A percentile compares a stretch with the other conserved stretches of the same genome.
Evolutionary conservation across 202 grass and related monocot species (phyloP).

Genomic region (Schoenoplectus triqueter): DNA sequence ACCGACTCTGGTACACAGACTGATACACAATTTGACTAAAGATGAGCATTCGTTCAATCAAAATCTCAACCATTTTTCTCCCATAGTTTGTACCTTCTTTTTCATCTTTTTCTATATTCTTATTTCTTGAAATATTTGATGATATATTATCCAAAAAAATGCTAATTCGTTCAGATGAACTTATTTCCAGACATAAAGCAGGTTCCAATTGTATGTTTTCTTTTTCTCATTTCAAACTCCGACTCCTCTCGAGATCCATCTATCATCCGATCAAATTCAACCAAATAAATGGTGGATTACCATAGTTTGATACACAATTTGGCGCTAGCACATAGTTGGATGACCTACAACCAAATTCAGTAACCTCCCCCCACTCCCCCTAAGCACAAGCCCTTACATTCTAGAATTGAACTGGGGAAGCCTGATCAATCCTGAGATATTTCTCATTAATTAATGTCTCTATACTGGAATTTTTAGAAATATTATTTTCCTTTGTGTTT

Average conservation of each 20-base stretch:
- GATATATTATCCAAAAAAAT: neutral
- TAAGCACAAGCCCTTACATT: conserved; percentile 61
- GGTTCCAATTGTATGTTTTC: too few relatives aligned
- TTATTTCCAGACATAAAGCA: too few relatives aligned
- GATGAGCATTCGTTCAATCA: conserved; percentile 86
- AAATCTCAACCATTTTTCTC: conserved; percentile 89
- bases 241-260: too few relatives aligned
- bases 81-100: conserved; percentile 55
- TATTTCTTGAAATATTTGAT: neutral
- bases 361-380: conserved; percentile 58
- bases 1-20: too few relatives aligned
- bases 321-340: conserved; percentile 90
- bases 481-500: conserved; percentile 13
- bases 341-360: conserved; percentile 89
- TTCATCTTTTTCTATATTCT: neutral
- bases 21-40: conserved; percentile 46
- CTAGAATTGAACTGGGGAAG: neutral
- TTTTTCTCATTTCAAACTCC: too few relatives aligned
- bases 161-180: conserved; percentile 12
- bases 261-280: too few relatives aligned
- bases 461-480: neutral
- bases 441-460: neutral
- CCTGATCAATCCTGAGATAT: neutral
- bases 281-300: conserved; percentile 68
- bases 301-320: neutral